Base-by-base conservation (phyloP, 106 monocot species). In the Dendrobium nobile region DNA sequence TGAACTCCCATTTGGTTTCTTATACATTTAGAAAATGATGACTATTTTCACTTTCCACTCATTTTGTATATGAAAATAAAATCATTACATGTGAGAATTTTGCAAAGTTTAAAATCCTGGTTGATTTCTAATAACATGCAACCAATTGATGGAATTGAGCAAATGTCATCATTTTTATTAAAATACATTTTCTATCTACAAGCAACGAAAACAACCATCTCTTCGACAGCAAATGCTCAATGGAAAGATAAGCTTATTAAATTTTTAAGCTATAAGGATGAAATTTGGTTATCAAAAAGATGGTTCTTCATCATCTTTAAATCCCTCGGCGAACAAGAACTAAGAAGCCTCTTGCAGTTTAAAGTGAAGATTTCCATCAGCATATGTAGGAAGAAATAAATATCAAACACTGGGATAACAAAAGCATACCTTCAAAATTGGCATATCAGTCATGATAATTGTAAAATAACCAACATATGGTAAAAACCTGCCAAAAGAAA, bases 381-480 rank as follows among this genome's bases (percentile, higher is more conserved):
- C 19, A 61, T 22, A 61, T 61, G n/a, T 61, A 61, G 4, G n/a
- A 22, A 61, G 20, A 31, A 44, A 68, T 9, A 59, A 3, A 41
- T 18, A 47, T 73, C 24, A 68, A 59, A 43, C 4, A 43, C 28
- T 15, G 20, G 61, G 15, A 75, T 0, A 31, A 43, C 40, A 74
- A 15, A 41, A 22, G 9, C 80, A 79, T 86, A 91, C 90, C 90
- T 91, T 91, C 31, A 88, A 78, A 72, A 88, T 33, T 37, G 88
- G 90, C 19, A 84, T 84, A 61, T 91, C 88, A 59, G 88, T 88
- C 91, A 91, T 91, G 75, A 86, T 80, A 74, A 91, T 91, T 41
- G 91, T 86, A 80, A 84, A 78, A 86, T 88, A 91, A 8, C 91
- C 91, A 78, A 84, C 84, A 82, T 91, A 88, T 27, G 91, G 91